A percentile compares a stretch with the other conserved stretches of the same genome.
Conservation (phyloP, 2,329 filamentous ascomycete species). For the Sarocladiaceae sp. region DNA sequence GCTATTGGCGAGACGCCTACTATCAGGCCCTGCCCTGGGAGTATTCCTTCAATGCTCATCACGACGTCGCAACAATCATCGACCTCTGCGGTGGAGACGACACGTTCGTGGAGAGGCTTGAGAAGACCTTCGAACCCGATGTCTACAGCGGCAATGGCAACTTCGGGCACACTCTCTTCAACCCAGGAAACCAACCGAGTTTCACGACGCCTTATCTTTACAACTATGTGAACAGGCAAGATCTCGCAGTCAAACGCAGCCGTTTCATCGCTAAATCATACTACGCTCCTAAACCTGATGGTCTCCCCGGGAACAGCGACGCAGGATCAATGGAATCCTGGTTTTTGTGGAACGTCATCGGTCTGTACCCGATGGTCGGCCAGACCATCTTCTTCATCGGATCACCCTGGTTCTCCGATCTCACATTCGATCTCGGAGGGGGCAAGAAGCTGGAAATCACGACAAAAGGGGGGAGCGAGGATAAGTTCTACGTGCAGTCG, state of each 20-base stretch:
- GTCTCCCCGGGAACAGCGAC: slow-evolving; percentile 65
- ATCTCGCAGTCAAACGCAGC: slow-evolving; percentile 52
- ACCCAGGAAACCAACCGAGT: slow-evolving; percentile 61
- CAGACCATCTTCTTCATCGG: slow-evolving; percentile 62
- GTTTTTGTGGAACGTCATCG: slow-evolving; percentile 63
- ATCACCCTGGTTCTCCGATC: slow-evolving; percentile 55
- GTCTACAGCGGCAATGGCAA: slow-evolving; percentile 31
- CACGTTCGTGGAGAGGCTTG: slow-evolving; percentile 50
- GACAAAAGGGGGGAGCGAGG: slow-evolving; percentile 40
- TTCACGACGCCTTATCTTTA: slow-evolving; percentile 65
- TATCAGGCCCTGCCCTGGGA: slow-evolving; percentile 59
- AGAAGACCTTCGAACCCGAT: slow-evolving; percentile 53
- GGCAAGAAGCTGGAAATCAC: slow-evolving; percentile 50
- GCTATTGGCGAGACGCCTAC: slow-evolving; percentile 56
- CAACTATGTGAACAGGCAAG: slow-evolving; percentile 58
- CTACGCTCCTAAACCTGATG: slow-evolving; percentile 47
- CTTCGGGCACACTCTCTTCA: slow-evolving; percentile 54
- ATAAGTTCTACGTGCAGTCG: slow-evolving; percentile 56
- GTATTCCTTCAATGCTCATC: slow-evolving; percentile 63
- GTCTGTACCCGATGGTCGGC: slow-evolving; percentile 61
- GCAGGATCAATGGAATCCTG: slow-evolving; percentile 68
- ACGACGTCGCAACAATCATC: slow-evolving; percentile 54
- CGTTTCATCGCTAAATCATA: slow-evolving; percentile 53
- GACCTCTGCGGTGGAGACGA: slow-evolving; percentile 46
- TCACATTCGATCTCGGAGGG: slow-evolving; percentile 52